Evolutionary conservation across 441 rosid genomes (phyloP), one percentile per base, ranked within the genome.

Genomic region (Capsella rubella): DNA sequence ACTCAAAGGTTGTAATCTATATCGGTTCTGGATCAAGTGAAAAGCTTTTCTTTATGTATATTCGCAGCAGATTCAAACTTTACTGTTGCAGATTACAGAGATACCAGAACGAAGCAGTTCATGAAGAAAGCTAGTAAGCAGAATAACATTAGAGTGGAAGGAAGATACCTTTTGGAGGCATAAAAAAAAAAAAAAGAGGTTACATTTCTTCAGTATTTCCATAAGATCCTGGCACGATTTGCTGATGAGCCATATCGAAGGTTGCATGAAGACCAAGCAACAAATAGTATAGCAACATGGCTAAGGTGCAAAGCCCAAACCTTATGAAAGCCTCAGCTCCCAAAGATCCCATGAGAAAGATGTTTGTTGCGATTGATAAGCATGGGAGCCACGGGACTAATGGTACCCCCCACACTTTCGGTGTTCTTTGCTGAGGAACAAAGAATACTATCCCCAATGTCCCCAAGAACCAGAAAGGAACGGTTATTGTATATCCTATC

Each of bases 401-500:
- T 0, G 95, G 92, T 55, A 86, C 90, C 0, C 93, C 95, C 92
- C 90, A 89, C n/a, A 84, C 37, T 64, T 85, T 87, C 0, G 97
- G 98, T 15, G 71, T 72, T 77, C 85, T 87, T 58, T 89, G 88
- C 29, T 84, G 76, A 67, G 82, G 85, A 49, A 86, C 71, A 3
- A 62, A 47, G 55, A 89, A 11, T 2, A 80, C 74, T 2, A 89
- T 56, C 46, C 85, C 88, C 2, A 84, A 72, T 0, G 92, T 90
- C 0, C 86, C 82, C 4, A 84, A 13, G 46, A 89, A 77, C 98
- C 97, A 90, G 3, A 90, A 42, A 0, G 89, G 83, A 3, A 82
- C 74, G 0, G 92, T 83, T 21, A 90, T 62, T 5, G 45, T 71
- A 59, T 84, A 89, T 0, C 90, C 87, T 0, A 88, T 42, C 91